Percentiles rank a stretch among this genome's conserved stretches.
Evolutionary conservation across 805 yeast genomes (phyloP).

Genomic region (Metschnikowia lachancei): DNA sequence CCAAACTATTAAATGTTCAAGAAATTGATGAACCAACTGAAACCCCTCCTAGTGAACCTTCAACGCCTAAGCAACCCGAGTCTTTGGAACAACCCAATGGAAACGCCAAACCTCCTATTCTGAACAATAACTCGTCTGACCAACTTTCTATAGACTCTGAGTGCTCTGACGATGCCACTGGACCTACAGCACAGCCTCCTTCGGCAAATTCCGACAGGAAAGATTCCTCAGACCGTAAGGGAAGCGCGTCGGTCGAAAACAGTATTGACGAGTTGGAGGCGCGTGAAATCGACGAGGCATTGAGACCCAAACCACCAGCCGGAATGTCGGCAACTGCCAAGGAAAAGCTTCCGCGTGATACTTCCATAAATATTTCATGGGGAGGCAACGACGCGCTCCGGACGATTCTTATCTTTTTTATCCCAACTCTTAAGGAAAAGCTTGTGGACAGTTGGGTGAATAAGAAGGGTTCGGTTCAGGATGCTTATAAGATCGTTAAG

Average conservation of each 20-base stretch:
- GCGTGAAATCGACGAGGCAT: slow-evolving; percentile 34
- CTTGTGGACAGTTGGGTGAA: slow-evolving; percentile 28
- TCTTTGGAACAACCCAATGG: neutral
- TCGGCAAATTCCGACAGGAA: neutral
- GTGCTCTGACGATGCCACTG: neutral
- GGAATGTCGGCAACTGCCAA: slow-evolving; percentile 62
- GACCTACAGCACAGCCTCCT: neutral
- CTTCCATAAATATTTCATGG: slow-evolving; percentile 53
- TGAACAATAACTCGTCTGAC: neutral
- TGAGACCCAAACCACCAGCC: slow-evolving; percentile 50
- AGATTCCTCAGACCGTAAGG: neutral
- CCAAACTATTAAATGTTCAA: slow-evolving; percentile 13
- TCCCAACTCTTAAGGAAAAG: slow-evolving; percentile 35
- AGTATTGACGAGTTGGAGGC: slow-evolving; percentile 6
- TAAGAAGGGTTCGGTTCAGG: slow-evolving; percentile 7
- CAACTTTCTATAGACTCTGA: slow-evolving; percentile 4
- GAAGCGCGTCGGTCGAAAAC: neutral
- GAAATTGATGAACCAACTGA: neutral
- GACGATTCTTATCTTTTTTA: slow-evolving; percentile 38
- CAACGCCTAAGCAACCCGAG: neutral
- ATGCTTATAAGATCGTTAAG: slow-evolving; percentile 29
- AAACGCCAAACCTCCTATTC: neutral
- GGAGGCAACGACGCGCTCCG: slow-evolving; percentile 52
- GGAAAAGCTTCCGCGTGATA: slow-evolving; percentile 50
- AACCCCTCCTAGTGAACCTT: neutral